Conservation (phyloP, 768 basidiomycete species). For the Boletus rubescentipes region DNA sequence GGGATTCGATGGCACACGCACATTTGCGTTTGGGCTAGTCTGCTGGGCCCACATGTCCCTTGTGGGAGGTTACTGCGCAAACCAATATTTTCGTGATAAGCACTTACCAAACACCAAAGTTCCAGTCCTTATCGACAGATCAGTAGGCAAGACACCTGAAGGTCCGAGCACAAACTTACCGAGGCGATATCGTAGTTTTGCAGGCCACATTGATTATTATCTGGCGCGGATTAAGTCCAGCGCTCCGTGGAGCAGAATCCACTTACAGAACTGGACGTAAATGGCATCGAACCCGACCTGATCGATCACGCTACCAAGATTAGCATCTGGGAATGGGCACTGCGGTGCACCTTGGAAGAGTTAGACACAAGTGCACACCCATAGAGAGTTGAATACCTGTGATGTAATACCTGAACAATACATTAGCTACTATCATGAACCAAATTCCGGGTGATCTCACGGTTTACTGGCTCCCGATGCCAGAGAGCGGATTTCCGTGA, state of each 20-base stretch:
- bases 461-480: conserved; percentile 23
- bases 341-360: conserved; percentile 28
- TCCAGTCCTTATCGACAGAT: conserved; percentile 43
- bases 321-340: conserved; percentile 70
- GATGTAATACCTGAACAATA: conserved; percentile 52
- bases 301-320: conserved; percentile 59
- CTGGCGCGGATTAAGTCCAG: conserved; percentile 17
- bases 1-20: conserved; percentile 15
- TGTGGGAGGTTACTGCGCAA: conserved; percentile 11
- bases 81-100: not conserved
- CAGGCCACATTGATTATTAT: conserved; percentile 45
- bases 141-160: not conserved
- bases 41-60: conserved; percentile 48
- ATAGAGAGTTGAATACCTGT: conserved; percentile 36
- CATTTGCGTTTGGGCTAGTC: conserved; percentile 41
- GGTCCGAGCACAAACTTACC: conserved; percentile 36
- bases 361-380: not conserved
- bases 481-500: conserved; percentile 27
- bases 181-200: conserved; percentile 52
- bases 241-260: not conserved
- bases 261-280: conserved; percentile 64
- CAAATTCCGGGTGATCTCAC: conserved; percentile 4
- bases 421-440: conserved; percentile 1
- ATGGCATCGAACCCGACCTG: conserved; percentile 66
- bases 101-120: conserved; percentile 35